Evolutionary conservation across 352 stramenopile species (phyloP), one percentile per base, ranked within the genome.

Genomic region (Globisporangium takayamanum): DNA sequence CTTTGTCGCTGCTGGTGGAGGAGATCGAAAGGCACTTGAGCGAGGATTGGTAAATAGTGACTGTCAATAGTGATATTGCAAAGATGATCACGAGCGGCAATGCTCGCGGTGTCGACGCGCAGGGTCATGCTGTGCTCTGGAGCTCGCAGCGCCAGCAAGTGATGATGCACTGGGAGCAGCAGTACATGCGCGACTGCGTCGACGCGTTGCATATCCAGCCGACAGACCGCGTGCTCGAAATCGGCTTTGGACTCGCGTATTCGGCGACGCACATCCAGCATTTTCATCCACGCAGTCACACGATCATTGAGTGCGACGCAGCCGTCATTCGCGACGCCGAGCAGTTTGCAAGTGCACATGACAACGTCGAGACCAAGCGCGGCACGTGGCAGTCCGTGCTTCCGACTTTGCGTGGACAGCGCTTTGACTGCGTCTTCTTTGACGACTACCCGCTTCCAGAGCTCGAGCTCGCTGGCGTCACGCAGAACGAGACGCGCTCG

Each of bases 151-250:
- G 80, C 4, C 78, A 92, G 69, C 82, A 92, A 66, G 85, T 96
- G 18, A 96, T 96, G 85, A 96, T 96, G 87, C 72, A 81, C 53
- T 96, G 87, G 87, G 87, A 96, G 62, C 68, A 66, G 50, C 33
- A 73, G 22, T 96, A 95, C 73, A 95, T 96, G 87, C 66, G 83
- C 50, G 37, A 51, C 44, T 89, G 84, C 20, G 86, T 88, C 44
- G 77, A 88, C 15, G 80, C 76, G 18, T 63, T 96, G 46, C 33
- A 30, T 39, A 80, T 94, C 54, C 54, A 52, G 25, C 49, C 47
- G 18, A 64, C 46, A 12, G 78, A 80, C 57, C 59, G 73, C 25
- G 86, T 95, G 59, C 73, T 96, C 33, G 84, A 96, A 65, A 92
- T 96, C 58, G 87, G 87, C 62, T 96, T 94, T 55, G 87, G 86